Evolutionary conservation across 2,329 filamentous ascomycete species (phyloP).

Genomic region (Claviceps lovelessii): DNA sequence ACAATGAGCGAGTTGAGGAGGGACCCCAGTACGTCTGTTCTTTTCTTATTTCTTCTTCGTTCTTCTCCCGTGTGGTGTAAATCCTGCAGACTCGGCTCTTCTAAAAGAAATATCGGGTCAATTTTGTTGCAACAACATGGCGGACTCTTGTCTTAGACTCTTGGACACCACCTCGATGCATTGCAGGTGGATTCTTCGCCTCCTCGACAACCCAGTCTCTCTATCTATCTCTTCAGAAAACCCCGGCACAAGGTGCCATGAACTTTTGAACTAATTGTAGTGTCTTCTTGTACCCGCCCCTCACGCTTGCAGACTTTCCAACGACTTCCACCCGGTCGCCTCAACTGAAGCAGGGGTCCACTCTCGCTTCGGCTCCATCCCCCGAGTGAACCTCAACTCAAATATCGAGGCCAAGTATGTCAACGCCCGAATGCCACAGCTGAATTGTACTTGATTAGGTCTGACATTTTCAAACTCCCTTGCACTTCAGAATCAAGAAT

Average conservation of each 20-base stretch:
- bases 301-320: slow-evolving; percentile 11
- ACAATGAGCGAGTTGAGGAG: slow-evolving; percentile 3
- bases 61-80: not conserved
- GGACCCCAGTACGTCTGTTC: slow-evolving; percentile 1
- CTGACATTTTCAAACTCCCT: not conserved
- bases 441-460: not conserved
- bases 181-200: not conserved
- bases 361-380: slow-evolving; percentile 14
- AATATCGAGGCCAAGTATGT: slow-evolving; percentile 31
- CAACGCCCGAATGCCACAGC: not conserved
- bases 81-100: not conserved
- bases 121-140: not conserved
- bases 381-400: slow-evolving; percentile 28
- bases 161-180: not conserved
- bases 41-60: not conserved
- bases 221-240: not conserved
- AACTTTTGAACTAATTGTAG: not conserved
- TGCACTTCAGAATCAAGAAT: slow-evolving; percentile 26
- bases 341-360: slow-evolving; percentile 24
- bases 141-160: not conserved
- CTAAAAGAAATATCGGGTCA: not conserved
- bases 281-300: not conserved
- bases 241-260: not conserved
- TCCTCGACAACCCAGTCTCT: not conserved
- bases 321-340: slow-evolving; percentile 16